These are phyloP conservation scores for Tieghemostelium lacteum DNA, from an alignment of 78 protist genomes.

Conservation along the genomic window DNA sequence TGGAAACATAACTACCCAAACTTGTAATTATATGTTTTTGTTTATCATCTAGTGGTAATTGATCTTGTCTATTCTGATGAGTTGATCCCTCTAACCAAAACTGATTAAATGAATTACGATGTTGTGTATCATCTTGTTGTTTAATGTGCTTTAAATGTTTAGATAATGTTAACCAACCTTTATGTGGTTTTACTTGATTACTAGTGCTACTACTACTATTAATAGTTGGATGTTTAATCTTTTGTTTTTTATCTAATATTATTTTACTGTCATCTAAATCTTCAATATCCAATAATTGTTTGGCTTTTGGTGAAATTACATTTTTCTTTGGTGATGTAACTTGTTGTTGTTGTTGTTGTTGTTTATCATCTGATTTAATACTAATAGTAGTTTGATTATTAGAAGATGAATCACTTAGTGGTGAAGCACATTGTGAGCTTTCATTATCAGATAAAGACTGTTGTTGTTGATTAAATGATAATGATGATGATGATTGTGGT, in stretches of 20 bases:
- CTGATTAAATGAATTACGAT: conserved; percentile 66
- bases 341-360: background rate
- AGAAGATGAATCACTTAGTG: background rate
- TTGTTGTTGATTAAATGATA: no score
- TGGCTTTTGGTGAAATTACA: background rate
- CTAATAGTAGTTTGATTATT: background rate
- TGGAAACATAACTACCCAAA: conserved; percentile 54
- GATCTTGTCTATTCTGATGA: conserved; percentile 46
- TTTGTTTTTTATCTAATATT: background rate
- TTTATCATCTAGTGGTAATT: conserved; percentile 45
- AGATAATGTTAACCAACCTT: conserved; percentile 11
- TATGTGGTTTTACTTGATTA: no score
- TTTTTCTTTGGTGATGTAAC: background rate
- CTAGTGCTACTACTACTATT: no score
- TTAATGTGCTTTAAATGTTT: conserved; percentile 38
- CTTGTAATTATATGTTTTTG: conserved; percentile 56
- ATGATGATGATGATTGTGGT: no score
- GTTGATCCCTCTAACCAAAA: conserved; percentile 76
- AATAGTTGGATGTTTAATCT: background rate
- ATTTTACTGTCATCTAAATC: background rate
- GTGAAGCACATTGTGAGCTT: no score
- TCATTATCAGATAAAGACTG: no score
- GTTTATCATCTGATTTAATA: background rate
- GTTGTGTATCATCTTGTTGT: conserved; percentile 31
- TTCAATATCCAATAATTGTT: conserved; percentile 12